Evolutionary conservation across 2,329 filamentous ascomycete genomes (phyloP), one percentile per base, ranked within the genome.

Genomic region (Zasmidium citrigriseum): DNA sequence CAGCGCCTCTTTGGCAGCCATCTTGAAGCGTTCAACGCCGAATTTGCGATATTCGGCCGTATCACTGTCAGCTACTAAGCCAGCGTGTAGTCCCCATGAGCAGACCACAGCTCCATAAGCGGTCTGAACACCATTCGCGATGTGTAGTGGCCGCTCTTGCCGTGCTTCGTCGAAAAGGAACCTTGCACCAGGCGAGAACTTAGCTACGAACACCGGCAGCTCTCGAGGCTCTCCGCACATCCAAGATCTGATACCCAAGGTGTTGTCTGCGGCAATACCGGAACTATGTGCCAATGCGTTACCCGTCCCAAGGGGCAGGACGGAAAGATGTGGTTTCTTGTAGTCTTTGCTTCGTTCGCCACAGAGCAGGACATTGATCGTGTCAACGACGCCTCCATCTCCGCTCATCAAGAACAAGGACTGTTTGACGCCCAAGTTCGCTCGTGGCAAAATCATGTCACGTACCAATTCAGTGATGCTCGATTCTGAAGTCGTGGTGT

Each of bases 1-100:
- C n/a, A 96, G 76, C 7, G 93, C 83, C 67, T 91, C 87, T 53
- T 86, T 82, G 0, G 91, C 93, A 0, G 91, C 92, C 84, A 96
- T 91, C 57, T 87, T 83, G 76, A 98, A 98, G 20, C 93, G 83
- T 70, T 89, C 85, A 27, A 82, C 80, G 12, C 93, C 93, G 68
- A 89, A 87, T 64, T 85, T 84, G 61, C 93, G 88, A 74, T 93
- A 93, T 64, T 86, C 88, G 0, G 84, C 79, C 0, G 93, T 96
- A 73, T 98, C 93, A 73, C 90, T 95, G 77, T 97, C 92, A 67
- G 90, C 92, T 21, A 98, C 91, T 2, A 98, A 82, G 45, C 88
- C 87, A 25, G 93, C 90, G 70, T 98, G 93, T 69, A 98, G 86
- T 20, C 90, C 93, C 83, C 96, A 96, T 73, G 89, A 95, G 46